Evolutionary conservation across 192 early-diverging fungal genomes (phyloP).

Genomic region (Entophlyctis helioformis): DNA sequence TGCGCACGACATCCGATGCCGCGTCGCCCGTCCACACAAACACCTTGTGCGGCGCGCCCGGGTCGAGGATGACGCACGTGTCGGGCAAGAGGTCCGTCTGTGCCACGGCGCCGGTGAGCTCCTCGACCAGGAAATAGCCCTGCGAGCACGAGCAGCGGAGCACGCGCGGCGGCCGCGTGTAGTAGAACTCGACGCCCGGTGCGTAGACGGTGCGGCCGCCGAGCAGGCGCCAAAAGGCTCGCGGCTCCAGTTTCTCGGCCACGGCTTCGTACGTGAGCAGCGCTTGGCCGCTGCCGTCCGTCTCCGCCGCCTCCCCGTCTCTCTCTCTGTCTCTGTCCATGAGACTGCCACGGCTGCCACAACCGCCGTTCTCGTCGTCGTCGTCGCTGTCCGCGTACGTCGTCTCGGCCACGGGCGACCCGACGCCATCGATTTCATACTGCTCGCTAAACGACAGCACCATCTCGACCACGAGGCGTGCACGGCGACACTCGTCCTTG

Average conservation of each 20-base stretch:
- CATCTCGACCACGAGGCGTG: constrained; percentile 5
- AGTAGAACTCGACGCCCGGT: constrained; percentile 10
- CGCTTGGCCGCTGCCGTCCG: too few species aligned
- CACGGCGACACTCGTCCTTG: constrained; percentile 18
- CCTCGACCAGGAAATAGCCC: constrained; percentile 31
- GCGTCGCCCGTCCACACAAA: constrained; percentile 35
- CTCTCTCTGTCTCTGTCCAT: too few species aligned
- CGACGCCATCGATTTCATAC: too few species aligned
- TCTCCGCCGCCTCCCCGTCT: too few species aligned
- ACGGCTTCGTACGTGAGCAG: constrained; percentile 1
- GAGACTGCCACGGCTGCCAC: too few species aligned
- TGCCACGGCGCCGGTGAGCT: constrained; percentile 16
- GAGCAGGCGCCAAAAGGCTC: constrained; percentile 8
- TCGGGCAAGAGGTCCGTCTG: constrained; percentile 27
- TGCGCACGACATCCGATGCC: constrained; percentile 33
- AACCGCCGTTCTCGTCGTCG: too few species aligned
- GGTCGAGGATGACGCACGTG: constrained; percentile 36
- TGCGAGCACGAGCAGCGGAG: constrained; percentile 24
- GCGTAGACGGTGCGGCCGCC: neutral
- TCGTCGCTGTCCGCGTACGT: too few species aligned
- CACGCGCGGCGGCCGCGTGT: constrained; percentile 19
- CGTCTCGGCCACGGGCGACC: neutral
- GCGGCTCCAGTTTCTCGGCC: constrained; percentile 13
- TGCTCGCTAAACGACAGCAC: constrained; percentile 4
- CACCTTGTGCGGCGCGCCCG: constrained; percentile 19